phyloP scores from a whole-genome alignment of 129 eudicot genomes.

The Flaveria trinervia region DNA sequence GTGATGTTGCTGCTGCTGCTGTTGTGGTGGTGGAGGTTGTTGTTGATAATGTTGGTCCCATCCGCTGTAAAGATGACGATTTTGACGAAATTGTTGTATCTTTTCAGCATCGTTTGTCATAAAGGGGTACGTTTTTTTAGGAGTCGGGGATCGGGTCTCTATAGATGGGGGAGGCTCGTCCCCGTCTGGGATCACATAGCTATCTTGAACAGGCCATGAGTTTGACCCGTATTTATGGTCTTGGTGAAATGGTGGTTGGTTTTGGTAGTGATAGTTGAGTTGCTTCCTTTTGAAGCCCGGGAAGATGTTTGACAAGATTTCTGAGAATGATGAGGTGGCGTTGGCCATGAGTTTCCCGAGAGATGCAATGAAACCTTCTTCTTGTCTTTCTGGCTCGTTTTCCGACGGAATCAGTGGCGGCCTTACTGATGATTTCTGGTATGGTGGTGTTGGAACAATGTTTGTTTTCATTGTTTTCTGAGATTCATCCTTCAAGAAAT shows the following conservation, averaged over 20 bases:
- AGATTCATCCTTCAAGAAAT: conserved; percentile 44
- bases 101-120: conserved; percentile 87
- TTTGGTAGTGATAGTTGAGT: conserved; percentile 35
- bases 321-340: conserved; percentile 58
- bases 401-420: conserved; percentile 78
- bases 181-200: conserved; percentile 71
- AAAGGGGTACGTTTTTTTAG: conserved; percentile 81
- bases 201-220: conserved; percentile 92
- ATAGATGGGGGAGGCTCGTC: conserved; percentile 85
- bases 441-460: conserved; percentile 40
- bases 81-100: conserved; percentile 83
- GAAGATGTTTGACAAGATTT: conserved; percentile 59
- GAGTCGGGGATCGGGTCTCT: conserved; percentile 87
- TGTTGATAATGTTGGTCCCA: conserved; percentile 68
- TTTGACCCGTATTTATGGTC: conserved; percentile 43
- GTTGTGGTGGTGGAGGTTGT: conserved; percentile 45
- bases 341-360: conserved; percentile 55
- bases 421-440: conserved; percentile 56
- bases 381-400: conserved; percentile 74
- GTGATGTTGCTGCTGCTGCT: conserved; percentile 53
- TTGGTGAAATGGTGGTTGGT: conserved; percentile 47
- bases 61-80: conserved; percentile 78
- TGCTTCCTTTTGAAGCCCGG: conserved; percentile 58
- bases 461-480: conserved; percentile 36
- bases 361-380: conserved; percentile 76